Percentiles rank a stretch among this genome's conserved stretches.
phyloP scores from a whole-genome alignment of 2,329 filamentous ascomycete species.

The Sporothrix euskadiensis region DNA sequence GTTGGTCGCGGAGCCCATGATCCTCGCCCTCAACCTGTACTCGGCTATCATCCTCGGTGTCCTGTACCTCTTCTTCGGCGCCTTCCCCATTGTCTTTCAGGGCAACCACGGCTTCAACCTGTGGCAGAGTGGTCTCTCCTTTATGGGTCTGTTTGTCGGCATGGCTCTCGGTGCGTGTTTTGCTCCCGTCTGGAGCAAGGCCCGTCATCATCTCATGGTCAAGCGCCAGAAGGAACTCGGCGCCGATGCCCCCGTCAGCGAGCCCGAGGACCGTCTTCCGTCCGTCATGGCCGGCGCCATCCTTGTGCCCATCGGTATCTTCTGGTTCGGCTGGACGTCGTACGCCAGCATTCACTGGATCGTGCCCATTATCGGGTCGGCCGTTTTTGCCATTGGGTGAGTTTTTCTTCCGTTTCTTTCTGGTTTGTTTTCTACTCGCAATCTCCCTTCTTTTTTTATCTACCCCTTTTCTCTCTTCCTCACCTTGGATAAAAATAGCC shows the following conservation, averaged over 20 bases:
- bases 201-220: constrained; percentile 59
- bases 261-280: constrained; percentile 85
- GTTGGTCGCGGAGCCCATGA: constrained; percentile 81
- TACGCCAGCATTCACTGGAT: constrained; percentile 75
- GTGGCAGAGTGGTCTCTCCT: constrained; percentile 78
- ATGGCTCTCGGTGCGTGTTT: constrained; percentile 64
- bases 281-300: constrained; percentile 73
- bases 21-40: constrained; percentile 75
- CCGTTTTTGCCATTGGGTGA: constrained; percentile 70
- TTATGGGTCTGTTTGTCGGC: constrained; percentile 69
- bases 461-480: neutral
- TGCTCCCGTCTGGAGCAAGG: constrained; percentile 66
- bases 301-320: constrained; percentile 76
- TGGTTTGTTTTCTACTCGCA: neutral
- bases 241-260: constrained; percentile 56
- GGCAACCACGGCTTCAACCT: constrained; percentile 73
- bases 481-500: constrained; percentile 20
- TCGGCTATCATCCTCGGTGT: constrained; percentile 84
- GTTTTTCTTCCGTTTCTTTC: constrained; percentile 38
- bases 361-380: constrained; percentile 70
- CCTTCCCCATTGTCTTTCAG: constrained; percentile 77
- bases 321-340: constrained; percentile 87
- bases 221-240: constrained; percentile 54
- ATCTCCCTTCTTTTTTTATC: neutral
- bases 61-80: constrained; percentile 87